A percentile compares a stretch with the other conserved stretches of the same genome.
Evolutionary conservation across 2,329 filamentous ascomycete species (phyloP).

Genomic region (Colletotrichum sp.): DNA sequence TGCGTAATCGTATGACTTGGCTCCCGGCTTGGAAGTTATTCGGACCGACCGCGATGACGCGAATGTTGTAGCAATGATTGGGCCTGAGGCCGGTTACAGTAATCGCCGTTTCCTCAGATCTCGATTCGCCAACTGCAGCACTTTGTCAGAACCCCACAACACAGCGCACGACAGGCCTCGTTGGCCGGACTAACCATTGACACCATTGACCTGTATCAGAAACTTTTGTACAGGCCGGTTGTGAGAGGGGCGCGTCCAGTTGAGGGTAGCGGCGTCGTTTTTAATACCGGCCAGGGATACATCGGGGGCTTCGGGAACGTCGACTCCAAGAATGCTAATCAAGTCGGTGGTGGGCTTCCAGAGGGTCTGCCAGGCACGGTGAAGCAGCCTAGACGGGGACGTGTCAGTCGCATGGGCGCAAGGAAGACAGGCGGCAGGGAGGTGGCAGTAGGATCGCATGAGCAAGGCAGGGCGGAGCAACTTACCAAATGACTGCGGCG

Average conservation of each 20-base stretch:
- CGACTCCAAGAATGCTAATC: constrained; percentile 88
- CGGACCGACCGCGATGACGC: constrained; percentile 88
- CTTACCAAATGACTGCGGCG: constrained; percentile 59
- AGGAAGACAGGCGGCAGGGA: neutral
- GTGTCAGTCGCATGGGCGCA: neutral
- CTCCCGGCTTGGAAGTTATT: constrained; percentile 94
- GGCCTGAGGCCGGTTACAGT: constrained; percentile 88
- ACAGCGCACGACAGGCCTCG: neutral
- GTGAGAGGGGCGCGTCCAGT: constrained; percentile 79
- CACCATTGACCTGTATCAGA: constrained; percentile 90
- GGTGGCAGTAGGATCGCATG: neutral
- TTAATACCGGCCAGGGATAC: constrained; percentile 91
- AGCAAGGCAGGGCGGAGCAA: constrained; percentile 16
- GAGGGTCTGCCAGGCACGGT: constrained; percentile 86
- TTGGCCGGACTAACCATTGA: constrained; percentile 69
- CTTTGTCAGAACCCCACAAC: neutral
- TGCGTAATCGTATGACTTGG: constrained; percentile 82
- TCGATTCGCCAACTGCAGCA: constrained; percentile 78
- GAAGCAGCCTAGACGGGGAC: constrained; percentile 71
- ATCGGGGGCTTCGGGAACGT: constrained; percentile 88
- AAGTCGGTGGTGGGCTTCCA: constrained; percentile 91
- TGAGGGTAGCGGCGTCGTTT: constrained; percentile 84
- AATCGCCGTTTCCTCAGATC: constrained; percentile 81
- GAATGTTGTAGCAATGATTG: constrained; percentile 89
- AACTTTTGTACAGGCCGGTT: constrained; percentile 81